phyloP scores from a whole-genome alignment of 257 asterid genomes.

The Eustoma russellianum region DNA sequence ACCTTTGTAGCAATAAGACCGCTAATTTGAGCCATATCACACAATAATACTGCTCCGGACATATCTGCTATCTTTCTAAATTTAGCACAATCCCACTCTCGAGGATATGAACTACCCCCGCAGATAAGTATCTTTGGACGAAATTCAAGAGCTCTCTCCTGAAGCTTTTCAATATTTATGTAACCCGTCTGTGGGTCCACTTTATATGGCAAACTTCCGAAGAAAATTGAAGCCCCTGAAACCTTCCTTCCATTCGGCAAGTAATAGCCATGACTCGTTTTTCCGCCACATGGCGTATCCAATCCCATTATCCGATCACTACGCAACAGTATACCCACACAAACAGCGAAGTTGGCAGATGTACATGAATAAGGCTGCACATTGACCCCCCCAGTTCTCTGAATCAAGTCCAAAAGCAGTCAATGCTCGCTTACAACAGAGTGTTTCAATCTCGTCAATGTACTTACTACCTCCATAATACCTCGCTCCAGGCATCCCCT shows the following conservation, averaged over 20 bases:
- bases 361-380: slow-evolving; percentile 89
- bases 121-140: slow-evolving; percentile 88
- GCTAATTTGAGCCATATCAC: slow-evolving; percentile 92
- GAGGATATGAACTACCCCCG: slow-evolving; percentile 91
- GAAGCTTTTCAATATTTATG: slow-evolving; percentile 70
- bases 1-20: slow-evolving; percentile 94
- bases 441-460: slow-evolving; percentile 76
- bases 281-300: slow-evolving; percentile 92
- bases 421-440: slow-evolving; percentile 66
- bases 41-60: slow-evolving; percentile 75
- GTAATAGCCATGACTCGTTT: slow-evolving; percentile 94
- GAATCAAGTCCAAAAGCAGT: slow-evolving; percentile 70
- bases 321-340: slow-evolving; percentile 70
- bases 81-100: slow-evolving; percentile 80
- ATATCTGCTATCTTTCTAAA: slow-evolving; percentile 76
- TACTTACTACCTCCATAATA: slow-evolving; percentile 76
- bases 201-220: slow-evolving; percentile 71
- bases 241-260: slow-evolving; percentile 91
- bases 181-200: slow-evolving; percentile 74
- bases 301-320: slow-evolving; percentile 95
- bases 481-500: slow-evolving; percentile 77
- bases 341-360: slow-evolving; percentile 81
- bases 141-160: slow-evolving; percentile 80
- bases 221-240: slow-evolving; percentile 84
- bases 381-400: slow-evolving; percentile 83